These are phyloP conservation scores for Lolium rigidum DNA, from an alignment of 176 grass and related monocot species.

Conservation along the genomic window DNA sequence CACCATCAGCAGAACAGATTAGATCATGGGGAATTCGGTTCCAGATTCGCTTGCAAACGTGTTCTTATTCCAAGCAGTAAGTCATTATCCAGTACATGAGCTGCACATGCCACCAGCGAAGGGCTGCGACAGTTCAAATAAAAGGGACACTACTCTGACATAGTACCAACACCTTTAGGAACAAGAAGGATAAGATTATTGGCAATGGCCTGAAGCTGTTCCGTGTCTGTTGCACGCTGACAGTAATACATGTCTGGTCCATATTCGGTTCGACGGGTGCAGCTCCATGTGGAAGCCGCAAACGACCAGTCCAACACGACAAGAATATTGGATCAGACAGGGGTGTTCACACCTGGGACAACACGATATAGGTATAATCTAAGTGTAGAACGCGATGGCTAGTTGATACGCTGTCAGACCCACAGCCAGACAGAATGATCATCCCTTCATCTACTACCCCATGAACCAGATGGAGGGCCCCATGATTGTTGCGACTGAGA, in stretches of 20 bases:
- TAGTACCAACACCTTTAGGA: not conserved
- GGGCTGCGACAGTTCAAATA: not conserved
- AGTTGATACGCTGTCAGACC: not conserved
- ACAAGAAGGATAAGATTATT: conserved; percentile 16
- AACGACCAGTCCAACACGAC: conserved; percentile 37
- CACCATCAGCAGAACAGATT: not conserved
- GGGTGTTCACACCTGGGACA: conserved; percentile 47
- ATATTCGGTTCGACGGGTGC: not conserved
- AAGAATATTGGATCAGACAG: conserved; percentile 27
- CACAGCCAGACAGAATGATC: conserved; percentile 4
- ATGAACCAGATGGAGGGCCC: conserved; percentile 45
- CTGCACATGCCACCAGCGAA: conserved; percentile 28
- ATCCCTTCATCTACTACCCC: conserved; percentile 45
- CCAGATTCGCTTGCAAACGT: conserved; percentile 32
- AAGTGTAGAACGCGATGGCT: conserved; percentile 25
- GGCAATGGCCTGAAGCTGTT: conserved; percentile 29
- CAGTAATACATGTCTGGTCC: conserved; percentile 37
- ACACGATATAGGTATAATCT: conserved; percentile 11
- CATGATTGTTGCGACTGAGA: conserved; percentile 46
- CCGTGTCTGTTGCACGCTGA: not conserved
- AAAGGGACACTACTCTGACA: not conserved
- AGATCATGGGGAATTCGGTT: not conserved
- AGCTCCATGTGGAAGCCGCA: conserved; percentile 21
- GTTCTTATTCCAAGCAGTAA: not conserved
- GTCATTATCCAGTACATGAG: conserved; percentile 19